Evolutionary conservation across 306 rosid species (phyloP), one percentile per base, ranked within the genome.

Genomic region (Quercus variabilis): DNA sequence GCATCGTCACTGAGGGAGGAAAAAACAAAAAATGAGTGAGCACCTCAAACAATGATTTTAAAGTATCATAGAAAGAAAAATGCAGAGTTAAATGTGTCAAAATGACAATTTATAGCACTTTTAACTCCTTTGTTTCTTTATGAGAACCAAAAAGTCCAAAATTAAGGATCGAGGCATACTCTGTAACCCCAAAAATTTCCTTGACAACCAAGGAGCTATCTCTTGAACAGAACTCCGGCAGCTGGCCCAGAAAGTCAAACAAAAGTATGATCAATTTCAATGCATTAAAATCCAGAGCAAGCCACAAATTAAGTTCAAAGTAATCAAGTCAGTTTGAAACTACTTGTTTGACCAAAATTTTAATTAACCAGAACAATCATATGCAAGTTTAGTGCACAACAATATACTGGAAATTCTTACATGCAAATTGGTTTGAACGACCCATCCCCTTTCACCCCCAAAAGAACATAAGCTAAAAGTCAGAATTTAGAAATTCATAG

Each of bases 141-240:
- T 30, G 71, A 46, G 33, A 76, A 70, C 63, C 6, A 30, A 76
- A 35, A 77, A 30, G 75, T 35, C 28, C 20, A 73, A 55, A 74
- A 79, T 28, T 26, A 79, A 85, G 80, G 73, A 65, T 69, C 74
- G 80, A 82, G 69, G 72, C 97, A 35, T 91, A 95, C 98, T 92
- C 99, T 76, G 99, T 86, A 74, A 92, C 99, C 31, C 99, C 98
- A 72, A 91, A 95, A 69, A 91, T 95, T 87, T 95, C 98, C 87
- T 95, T 95, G 77, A 95, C 89, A 58, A 88, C 69, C 71, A 95
- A 88, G 77, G 99, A 86, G 87, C 92, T 90, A 81, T 92, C 97
- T 71, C 79, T 90, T 26, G 99, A 89, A 74, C 99, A 91, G 78
- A 95, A 90, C 87, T 92, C 98, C 0, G 93, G 96, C 67, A 92